phyloP scores from a whole-genome alignment of 495 filamentous ascomycete species.

The Lineolata rhizophorae region DNA sequence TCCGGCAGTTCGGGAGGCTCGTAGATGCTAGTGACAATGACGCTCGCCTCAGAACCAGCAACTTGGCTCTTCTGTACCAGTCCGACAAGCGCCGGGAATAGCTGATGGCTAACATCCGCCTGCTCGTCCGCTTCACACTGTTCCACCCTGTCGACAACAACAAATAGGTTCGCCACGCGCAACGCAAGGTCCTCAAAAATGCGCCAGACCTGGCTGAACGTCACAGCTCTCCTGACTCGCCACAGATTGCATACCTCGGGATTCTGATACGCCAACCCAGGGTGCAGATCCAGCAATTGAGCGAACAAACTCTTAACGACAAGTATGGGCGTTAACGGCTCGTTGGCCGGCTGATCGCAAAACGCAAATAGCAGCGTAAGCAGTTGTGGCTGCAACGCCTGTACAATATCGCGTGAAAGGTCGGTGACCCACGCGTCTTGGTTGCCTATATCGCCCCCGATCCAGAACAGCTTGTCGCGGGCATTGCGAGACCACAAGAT shows the following conservation, averaged over 20 bases:
- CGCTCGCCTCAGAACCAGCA: background rate
- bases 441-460: background rate
- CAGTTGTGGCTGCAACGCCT: background rate
- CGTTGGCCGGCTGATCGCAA: background rate
- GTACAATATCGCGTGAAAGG: background rate
- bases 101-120: background rate
- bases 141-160: slow-evolving; percentile 1
- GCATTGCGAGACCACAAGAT: background rate
- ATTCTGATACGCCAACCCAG: background rate
- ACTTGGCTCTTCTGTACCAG: too few species aligned
- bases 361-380: background rate
- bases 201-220: background rate
- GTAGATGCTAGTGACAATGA: slow-evolving; percentile 1
- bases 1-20: background rate
- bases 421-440: slow-evolving; percentile 1
- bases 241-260: slow-evolving; percentile 1
- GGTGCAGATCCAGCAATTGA: slow-evolving; percentile 1
- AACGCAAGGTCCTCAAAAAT: background rate
- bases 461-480: background rate
- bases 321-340: background rate
- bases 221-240: background rate
- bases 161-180: background rate
- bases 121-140: slow-evolving; percentile 1
- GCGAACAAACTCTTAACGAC: background rate
- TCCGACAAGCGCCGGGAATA: background rate